Evolutionary conservation across 164 flowering plant genomes (phyloP).

Genomic region (Hamamelis virginiana): DNA sequence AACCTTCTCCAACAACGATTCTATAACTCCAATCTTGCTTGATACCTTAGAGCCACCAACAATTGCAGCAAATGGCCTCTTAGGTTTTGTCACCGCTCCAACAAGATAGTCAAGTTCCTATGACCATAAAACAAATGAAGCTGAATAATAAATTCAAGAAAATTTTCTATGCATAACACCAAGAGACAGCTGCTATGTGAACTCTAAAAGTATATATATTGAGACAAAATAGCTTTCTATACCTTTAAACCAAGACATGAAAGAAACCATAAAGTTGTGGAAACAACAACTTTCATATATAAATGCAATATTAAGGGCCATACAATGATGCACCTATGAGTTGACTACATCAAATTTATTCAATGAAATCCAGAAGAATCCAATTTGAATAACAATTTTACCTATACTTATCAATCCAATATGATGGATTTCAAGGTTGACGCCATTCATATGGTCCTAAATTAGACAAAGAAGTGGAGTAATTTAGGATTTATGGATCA

Average conservation of each 20-base stretch:
- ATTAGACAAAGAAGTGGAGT: neutral
- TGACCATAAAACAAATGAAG: neutral
- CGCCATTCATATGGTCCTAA: neutral
- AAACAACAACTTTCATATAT: too few species aligned
- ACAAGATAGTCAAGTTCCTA: conserved; percentile 90
- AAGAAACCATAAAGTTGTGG: too few species aligned
- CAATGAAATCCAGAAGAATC: neutral
- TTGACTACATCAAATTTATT: neutral
- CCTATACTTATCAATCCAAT: neutral
- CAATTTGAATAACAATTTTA: neutral
- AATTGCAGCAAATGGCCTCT: conserved; percentile 93
- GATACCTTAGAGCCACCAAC: conserved; percentile 93
- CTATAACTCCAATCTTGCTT: conserved; percentile 82
- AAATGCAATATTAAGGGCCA: neutral
- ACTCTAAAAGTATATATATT: too few species aligned
- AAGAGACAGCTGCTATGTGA: too few species aligned
- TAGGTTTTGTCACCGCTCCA: conserved; percentile 80
- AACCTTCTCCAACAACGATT: conserved; percentile 69
- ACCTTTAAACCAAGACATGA: too few species aligned
- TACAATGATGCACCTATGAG: neutral
- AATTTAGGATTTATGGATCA: too few species aligned
- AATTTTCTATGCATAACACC: too few species aligned
- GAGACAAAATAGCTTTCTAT: too few species aligned
- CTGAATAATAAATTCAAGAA: neutral
- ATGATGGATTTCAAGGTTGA: neutral